Evolutionary conservation across 2,329 filamentous ascomycete genomes (phyloP).

Genomic region (Onygena corvina): DNA sequence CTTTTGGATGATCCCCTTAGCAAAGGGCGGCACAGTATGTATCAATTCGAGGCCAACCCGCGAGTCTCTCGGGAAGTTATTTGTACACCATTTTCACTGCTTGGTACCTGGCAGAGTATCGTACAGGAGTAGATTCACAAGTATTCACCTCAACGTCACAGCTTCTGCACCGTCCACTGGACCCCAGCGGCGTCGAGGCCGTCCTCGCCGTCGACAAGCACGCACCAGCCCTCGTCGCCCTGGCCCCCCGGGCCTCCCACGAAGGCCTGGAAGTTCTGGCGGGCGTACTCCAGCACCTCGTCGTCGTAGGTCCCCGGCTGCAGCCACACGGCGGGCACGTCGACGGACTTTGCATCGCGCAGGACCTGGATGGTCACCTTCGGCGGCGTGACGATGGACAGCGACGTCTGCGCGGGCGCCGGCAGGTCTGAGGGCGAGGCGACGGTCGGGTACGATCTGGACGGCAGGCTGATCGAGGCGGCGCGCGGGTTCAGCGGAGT

Average conservation of each 20-base stretch:
- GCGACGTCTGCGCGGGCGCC: constrained; percentile 55
- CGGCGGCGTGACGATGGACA: constrained; percentile 83
- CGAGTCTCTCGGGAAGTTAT: not conserved
- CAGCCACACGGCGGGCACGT: constrained; percentile 68
- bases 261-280: constrained; percentile 54
- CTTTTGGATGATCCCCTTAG: not conserved
- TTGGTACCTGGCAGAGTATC: too few species aligned
- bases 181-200: constrained; percentile 47
- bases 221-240: constrained; percentile 71
- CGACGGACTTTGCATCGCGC: constrained; percentile 61
- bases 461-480: constrained; percentile 50
- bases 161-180: constrained; percentile 32
- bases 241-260: constrained; percentile 54
- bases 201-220: constrained; percentile 68
- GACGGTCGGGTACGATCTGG: constrained; percentile 50
- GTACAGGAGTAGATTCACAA: too few species aligned
- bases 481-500: constrained; percentile 72
- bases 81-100: not conserved
- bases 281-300: constrained; percentile 58
- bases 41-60: not conserved
- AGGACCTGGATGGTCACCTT: constrained; percentile 61
- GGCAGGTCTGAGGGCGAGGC: constrained; percentile 54
- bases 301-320: constrained; percentile 84
- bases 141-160: too few species aligned
- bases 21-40: not conserved